Evolutionary conservation across 257 asterid species (phyloP).

Genomic region (Plectranthus barbatus): DNA sequence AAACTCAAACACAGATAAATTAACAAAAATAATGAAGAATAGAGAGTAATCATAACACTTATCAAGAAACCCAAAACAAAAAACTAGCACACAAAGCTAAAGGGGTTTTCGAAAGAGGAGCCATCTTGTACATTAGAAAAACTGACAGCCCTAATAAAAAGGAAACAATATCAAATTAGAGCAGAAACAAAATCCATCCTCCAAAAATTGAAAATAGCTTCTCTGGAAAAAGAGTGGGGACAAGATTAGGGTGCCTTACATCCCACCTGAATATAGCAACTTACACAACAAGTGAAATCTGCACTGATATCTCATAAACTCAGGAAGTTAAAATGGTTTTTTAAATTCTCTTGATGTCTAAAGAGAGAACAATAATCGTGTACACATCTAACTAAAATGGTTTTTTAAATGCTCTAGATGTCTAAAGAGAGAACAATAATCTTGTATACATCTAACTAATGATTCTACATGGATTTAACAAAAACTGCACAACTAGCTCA

Average conservation of each 20-base stretch:
- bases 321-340: not conserved
- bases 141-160: not conserved
- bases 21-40: not conserved
- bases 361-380: not conserved
- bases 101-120: not conserved
- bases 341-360: not conserved
- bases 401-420: not conserved
- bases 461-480: not conserved
- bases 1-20: slow-evolving; percentile 10
- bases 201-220: not conserved
- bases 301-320: not conserved
- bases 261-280: not conserved
- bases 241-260: not conserved
- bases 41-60: slow-evolving; percentile 5
- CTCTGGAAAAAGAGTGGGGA: not conserved
- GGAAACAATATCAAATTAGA: not conserved
- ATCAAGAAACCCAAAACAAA: not conserved
- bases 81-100: slow-evolving; percentile 1
- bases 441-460: not conserved
- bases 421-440: not conserved
- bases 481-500: not conserved
- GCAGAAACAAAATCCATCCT: not conserved
- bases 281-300: not conserved
- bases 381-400: too few species aligned
- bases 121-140: not conserved